Evolutionary conservation across 345 rosid species (phyloP).

Genomic region (Moringa oleifera): DNA sequence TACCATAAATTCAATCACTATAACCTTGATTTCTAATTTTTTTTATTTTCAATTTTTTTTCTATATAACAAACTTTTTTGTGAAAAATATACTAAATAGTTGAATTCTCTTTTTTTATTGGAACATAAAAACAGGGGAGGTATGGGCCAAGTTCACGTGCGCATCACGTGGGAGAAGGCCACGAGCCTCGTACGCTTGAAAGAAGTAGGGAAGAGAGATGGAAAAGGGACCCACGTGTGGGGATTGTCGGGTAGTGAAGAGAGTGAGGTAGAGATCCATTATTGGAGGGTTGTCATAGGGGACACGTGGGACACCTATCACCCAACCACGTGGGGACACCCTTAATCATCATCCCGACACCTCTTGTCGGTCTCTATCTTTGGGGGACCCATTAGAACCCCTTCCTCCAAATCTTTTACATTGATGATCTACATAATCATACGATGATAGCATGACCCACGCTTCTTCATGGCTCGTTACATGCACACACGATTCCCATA

Average conservation of each 20-base stretch:
- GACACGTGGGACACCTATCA: slow-evolving; percentile 28
- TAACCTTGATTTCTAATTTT: too few relatives aligned
- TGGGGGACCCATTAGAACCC: background rate
- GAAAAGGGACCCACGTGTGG: background rate
- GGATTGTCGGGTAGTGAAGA: slow-evolving; percentile 6
- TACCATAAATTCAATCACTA: too few relatives aligned
- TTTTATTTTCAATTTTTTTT: too few relatives aligned
- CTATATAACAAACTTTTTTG: too few relatives aligned
- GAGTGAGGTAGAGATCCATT: slow-evolving; percentile 10
- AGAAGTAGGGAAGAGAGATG: background rate
- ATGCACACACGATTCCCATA: too few relatives aligned
- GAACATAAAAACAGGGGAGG: too few relatives aligned
- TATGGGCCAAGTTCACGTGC: slow-evolving; percentile 18
- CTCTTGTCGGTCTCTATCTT: slow-evolving; percentile 17
- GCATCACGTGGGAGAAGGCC: background rate
- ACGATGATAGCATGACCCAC: too few relatives aligned
- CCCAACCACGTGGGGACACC: slow-evolving; percentile 17
- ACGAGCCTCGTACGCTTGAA: slow-evolving; percentile 9
- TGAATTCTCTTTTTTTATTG: too few relatives aligned
- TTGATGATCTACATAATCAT: too few relatives aligned
- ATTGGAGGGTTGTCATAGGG: background rate
- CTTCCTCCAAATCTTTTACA: background rate
- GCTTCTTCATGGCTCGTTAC: background rate
- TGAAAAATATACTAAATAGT: too few relatives aligned
- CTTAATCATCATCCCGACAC: slow-evolving; percentile 33